phyloP scores from a whole-genome alignment of 192 early-diverging fungal genomes.

The Irineochytrium annulatum region DNA sequence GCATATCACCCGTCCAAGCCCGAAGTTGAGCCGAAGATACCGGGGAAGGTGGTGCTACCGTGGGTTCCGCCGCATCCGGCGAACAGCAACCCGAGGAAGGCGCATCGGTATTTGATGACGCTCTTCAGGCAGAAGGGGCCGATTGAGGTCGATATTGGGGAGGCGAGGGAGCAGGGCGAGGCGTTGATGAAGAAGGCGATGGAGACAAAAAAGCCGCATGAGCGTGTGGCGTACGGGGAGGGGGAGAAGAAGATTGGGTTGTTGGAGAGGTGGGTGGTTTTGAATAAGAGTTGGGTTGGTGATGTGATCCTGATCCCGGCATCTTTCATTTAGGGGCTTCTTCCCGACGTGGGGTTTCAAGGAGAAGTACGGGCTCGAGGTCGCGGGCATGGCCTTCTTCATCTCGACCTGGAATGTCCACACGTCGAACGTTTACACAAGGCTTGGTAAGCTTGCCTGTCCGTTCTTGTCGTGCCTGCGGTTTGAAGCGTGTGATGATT shows the following conservation, averaged over 20 bases:
- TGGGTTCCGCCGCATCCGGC: conserved; percentile 54
- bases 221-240: conserved; percentile 9
- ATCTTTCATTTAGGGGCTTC: conserved; percentile 17
- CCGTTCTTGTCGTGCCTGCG: conserved; percentile 2
- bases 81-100: conserved; percentile 38
- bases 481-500: neutral
- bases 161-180: conserved; percentile 15
- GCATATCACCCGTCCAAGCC: conserved; percentile 28
- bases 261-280: conserved; percentile 23
- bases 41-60: conserved; percentile 43
- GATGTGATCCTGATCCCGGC: too few species aligned
- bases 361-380: conserved; percentile 20
- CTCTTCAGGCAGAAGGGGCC: conserved; percentile 33
- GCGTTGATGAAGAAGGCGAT: conserved; percentile 7
- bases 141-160: conserved; percentile 7
- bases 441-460: conserved; percentile 31
- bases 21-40: conserved; percentile 14
- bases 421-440: conserved; percentile 39
- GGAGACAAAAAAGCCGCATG: conserved; percentile 7
- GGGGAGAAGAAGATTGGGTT: conserved; percentile 28
- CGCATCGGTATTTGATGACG: conserved; percentile 41
- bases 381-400: conserved; percentile 46
- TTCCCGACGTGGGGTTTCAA: conserved; percentile 38
- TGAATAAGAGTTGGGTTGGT: too few species aligned
- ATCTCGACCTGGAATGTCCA: conserved; percentile 39